phyloP scores from a whole-genome alignment of 1,139 yeast genomes.

The Suhomyces terraborum region DNA sequence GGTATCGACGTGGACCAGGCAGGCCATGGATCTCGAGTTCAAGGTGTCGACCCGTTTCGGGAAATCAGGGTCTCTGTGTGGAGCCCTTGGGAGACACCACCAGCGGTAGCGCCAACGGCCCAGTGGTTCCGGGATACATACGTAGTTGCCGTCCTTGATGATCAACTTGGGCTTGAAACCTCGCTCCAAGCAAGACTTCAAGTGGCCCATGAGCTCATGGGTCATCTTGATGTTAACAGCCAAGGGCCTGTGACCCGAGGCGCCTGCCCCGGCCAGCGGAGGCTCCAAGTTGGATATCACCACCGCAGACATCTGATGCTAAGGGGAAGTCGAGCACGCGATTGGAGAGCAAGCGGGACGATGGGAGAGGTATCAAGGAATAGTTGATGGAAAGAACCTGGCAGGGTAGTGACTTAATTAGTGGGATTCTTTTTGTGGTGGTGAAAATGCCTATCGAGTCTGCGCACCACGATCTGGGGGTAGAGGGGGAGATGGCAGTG shows the following conservation, averaged over 20 bases:
- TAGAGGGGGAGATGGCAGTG: background rate
- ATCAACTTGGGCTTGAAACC: conserved; percentile 33
- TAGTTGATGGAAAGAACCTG: background rate
- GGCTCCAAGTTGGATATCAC: conserved; percentile 15
- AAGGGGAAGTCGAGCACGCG: background rate
- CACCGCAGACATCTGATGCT: conserved; percentile 9
- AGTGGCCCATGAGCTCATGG: conserved; percentile 27
- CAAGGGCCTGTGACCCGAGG: conserved; percentile 16
- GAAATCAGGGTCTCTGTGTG: background rate
- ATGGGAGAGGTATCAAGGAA: background rate
- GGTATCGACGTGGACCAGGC: no score
- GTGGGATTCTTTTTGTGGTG: conserved; percentile 6
- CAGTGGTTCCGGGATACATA: conserved; percentile 23
- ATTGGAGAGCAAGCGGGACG: background rate
- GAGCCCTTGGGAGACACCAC: background rate
- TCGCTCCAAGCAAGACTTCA: conserved; percentile 21
- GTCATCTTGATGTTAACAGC: conserved; percentile 33
- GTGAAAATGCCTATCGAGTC: conserved; percentile 1
- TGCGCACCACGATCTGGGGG: conserved; percentile 4
- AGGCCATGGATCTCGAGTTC: background rate
- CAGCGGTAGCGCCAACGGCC: background rate
- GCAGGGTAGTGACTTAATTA: conserved; percentile 6
- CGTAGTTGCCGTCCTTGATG: conserved; percentile 40
- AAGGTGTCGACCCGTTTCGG: background rate
- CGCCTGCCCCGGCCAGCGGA: conserved; percentile 9